phyloP scores from a whole-genome alignment of 2,329 filamentous ascomycete species.

The Alternaria sp. region DNA sequence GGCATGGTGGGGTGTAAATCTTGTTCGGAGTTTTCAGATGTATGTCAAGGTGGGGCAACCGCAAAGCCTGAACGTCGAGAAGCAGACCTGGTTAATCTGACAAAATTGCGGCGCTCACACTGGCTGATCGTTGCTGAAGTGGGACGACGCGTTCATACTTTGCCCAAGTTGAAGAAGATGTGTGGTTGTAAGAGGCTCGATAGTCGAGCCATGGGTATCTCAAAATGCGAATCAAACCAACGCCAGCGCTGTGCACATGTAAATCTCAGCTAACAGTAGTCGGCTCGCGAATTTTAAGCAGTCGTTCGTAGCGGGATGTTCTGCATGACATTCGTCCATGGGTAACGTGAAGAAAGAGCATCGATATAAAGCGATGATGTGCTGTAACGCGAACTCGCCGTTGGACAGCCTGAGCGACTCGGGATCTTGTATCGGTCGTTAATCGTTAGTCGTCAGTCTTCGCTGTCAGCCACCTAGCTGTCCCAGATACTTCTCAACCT shows the following conservation, averaged over 20 bases:
- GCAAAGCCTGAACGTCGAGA: not conserved
- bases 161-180: not conserved
- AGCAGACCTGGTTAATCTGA: not conserved
- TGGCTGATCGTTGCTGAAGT: not conserved
- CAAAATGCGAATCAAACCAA: conserved; percentile 4
- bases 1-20: conserved; percentile 1
- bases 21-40: conserved; percentile 7
- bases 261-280: not conserved
- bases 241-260: conserved; percentile 8
- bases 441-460: not conserved
- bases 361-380: not conserved
- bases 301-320: not conserved
- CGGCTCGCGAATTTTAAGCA: not conserved
- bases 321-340: not conserved
- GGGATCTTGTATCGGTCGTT: fast-evolving
- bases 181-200: conserved; percentile 9
- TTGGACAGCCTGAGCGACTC: not conserved
- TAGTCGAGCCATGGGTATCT: conserved; percentile 14
- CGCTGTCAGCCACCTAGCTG: conserved; percentile 21
- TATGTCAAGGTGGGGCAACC: conserved; percentile 8
- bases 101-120: not conserved
- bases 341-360: not conserved
- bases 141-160: not conserved
- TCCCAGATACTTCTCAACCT: conserved; percentile 77
- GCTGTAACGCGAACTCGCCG: not conserved